Percentiles rank a stretch among this genome's conserved stretches.
These are phyloP conservation scores for Macrophomina pseudophaseolina DNA, from an alignment of 2,329 filamentous ascomycete genomes.

Conservation along the genomic window DNA sequence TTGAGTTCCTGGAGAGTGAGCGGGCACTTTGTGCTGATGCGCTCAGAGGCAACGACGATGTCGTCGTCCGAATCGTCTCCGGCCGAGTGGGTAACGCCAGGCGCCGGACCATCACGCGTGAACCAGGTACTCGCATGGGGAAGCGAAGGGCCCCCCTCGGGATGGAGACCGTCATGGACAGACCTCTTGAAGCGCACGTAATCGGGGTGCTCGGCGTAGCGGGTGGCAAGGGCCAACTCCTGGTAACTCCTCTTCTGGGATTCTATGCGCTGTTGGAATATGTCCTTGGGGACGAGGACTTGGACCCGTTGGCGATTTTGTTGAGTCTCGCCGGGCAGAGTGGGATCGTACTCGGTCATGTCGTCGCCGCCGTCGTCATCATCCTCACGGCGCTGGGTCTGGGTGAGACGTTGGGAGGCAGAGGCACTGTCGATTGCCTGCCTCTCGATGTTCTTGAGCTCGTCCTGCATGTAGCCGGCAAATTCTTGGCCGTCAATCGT, in stretches of 20 bases:
- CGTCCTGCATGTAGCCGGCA: constrained; percentile 50
- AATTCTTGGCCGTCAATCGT: constrained; percentile 62
- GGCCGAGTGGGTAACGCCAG: constrained; percentile 44
- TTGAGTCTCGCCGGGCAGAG: constrained; percentile 45
- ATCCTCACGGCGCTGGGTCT: constrained; percentile 8
- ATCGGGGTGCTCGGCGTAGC: constrained; percentile 64
- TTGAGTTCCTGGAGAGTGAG: constrained; percentile 68
- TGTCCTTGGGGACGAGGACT: constrained; percentile 41
- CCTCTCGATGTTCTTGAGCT: constrained; percentile 49
- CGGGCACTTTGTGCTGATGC: constrained; percentile 71
- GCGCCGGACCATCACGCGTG: constrained; percentile 53
- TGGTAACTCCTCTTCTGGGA: constrained; percentile 52
- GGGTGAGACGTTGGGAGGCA: constrained; percentile 19
- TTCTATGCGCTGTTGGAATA: constrained; percentile 46
- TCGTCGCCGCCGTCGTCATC: constrained; percentile 44
- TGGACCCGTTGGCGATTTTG: constrained; percentile 36
- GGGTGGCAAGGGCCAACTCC: constrained; percentile 40
- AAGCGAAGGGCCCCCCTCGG: constrained; percentile 58
- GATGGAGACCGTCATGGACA: constrained; percentile 65
- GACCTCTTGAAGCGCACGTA: constrained; percentile 66
- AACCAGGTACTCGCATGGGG: constrained; percentile 69
- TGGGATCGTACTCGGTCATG: constrained; percentile 46
- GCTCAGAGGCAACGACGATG: constrained; percentile 67
- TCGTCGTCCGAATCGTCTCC: constrained; percentile 68
- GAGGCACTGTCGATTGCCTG: constrained; percentile 39